Evolutionary conservation across 179 eudicot species (phyloP), one percentile per base, ranked within the genome.

Genomic region (Camellia oleifera): DNA sequence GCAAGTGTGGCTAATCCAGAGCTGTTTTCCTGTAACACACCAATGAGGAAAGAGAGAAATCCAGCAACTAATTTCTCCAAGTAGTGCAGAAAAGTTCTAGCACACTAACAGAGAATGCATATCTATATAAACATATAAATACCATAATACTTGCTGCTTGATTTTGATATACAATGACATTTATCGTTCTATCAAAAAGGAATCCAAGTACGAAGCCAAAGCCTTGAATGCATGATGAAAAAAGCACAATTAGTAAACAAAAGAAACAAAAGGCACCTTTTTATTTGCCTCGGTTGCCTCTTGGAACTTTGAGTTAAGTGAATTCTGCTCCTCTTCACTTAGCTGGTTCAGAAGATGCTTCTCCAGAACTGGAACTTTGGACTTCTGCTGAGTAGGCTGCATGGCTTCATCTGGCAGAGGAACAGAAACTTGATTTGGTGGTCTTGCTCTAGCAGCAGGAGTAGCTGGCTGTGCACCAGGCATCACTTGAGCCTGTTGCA

Each of bases 231-330:
- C 23, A 66, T 58, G 56, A 15, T 63, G 0, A 60, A 79, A 44
- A 18, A 50, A 32, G 64, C 23, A 42, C 12, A 45, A 72, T 32
- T 64, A 50, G 45, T 26, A 20, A 50, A 62, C 23, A 56, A 46
- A 23, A 53, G 20, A 72, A 18, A 53, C 6, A 50, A 72, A 60
- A 48, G 60, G 42, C 45, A 92, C 98, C 86, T 90, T 94, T 80
- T 89, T 92, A 78, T 91, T 92, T 18, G 98, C 99, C 79, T 91
- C 98, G 48, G 94, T 87, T 79, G 98, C 97, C 86, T 97, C 99
- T 81, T 89, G 86, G 84, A 92, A 97, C 85, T 91, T 97, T 75
- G 91, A 80, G 82, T 91, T 92, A 74, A 97, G 86, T 64, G 94
- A 82, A 78, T 92, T 88, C 84, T 97, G 99, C 84, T 97, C 98